Evolutionary conservation across 2,329 filamentous ascomycete species (phyloP).

Genomic region (Aspergillus ruber): DNA sequence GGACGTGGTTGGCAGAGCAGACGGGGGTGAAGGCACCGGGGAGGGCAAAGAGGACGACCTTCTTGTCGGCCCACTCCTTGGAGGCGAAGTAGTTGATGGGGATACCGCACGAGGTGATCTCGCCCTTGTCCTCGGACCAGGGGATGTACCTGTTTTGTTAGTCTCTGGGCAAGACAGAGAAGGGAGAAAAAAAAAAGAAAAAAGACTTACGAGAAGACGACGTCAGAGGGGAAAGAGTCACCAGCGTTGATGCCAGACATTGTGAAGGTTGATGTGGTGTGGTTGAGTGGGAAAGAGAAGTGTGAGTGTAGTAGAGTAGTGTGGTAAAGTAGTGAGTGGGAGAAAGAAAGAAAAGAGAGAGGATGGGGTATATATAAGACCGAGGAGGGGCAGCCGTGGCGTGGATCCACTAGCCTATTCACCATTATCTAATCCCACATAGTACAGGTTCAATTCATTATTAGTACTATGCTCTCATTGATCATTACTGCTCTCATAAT

Average conservation of each 20-base stretch:
- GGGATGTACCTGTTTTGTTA: conserved; percentile 60
- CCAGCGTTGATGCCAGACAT: conserved; percentile 70
- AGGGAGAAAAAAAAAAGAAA: conserved; percentile 1
- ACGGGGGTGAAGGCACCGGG: conserved; percentile 79
- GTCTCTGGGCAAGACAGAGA: not conserved
- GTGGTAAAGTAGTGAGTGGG: conserved; percentile 1
- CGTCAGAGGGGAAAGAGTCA: conserved; percentile 73
- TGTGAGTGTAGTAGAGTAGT: not conserved
- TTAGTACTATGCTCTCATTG: not conserved
- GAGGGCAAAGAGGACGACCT: conserved; percentile 63
- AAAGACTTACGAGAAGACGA: conserved; percentile 63
- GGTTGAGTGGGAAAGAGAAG: conserved; percentile 5
- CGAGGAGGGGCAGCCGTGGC: not conserved
- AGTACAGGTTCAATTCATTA: not conserved
- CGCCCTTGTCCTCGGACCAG: conserved; percentile 61
- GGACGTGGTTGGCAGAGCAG: conserved; percentile 74
- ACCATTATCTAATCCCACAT: not conserved
- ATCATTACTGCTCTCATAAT: not conserved
- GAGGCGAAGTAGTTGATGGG: conserved; percentile 73
- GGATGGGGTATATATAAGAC: conserved; percentile 10
- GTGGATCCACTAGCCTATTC: not conserved
- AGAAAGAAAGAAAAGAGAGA: conserved; percentile 4
- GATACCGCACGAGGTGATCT: conserved; percentile 69
- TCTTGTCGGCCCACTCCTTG: conserved; percentile 66
- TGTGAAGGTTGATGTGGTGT: conserved; percentile 14